Conservation (phyloP, 225 moss, liverwort and hornwort genomes). For the Pseudoscleropodium purum region DNA sequence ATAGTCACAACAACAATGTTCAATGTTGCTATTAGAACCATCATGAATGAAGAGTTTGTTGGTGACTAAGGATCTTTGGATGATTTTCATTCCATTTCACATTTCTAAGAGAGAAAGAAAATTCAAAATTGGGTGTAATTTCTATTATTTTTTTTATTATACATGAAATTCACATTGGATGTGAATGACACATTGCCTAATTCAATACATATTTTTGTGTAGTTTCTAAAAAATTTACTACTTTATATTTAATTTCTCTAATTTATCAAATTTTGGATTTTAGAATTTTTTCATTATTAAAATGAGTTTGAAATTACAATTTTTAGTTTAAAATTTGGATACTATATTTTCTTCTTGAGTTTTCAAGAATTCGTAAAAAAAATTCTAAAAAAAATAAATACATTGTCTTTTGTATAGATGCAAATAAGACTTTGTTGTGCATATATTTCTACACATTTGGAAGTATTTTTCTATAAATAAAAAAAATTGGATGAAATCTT, state of each 20-base stretch:
- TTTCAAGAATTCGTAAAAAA: not conserved
- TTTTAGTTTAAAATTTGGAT: not conserved
- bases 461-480: not conserved
- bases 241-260: not conserved
- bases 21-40: too few relatives aligned
- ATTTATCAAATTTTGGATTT: rapidly evolving
- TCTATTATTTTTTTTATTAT: too few relatives aligned
- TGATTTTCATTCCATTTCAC: too few relatives aligned
- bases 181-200: not conserved
- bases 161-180: too few relatives aligned
- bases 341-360: rapidly evolving
- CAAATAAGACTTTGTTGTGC: rapidly evolving
- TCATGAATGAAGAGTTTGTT: too few relatives aligned
- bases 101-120: too few relatives aligned
- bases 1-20: too few relatives aligned
- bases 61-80: too few relatives aligned
- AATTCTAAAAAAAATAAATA: not conserved
- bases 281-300: not conserved
- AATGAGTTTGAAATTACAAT: not conserved
- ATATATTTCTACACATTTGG: not conserved
- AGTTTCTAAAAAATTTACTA: not conserved
- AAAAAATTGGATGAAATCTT: not conserved
- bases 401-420: not conserved
- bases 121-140: too few relatives aligned
- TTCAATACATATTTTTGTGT: not conserved